Percentiles rank a stretch among this genome's conserved stretches.
phyloP scores from a whole-genome alignment of 2,329 filamentous ascomycete species.

The Colletotrichum graminicola region DNA sequence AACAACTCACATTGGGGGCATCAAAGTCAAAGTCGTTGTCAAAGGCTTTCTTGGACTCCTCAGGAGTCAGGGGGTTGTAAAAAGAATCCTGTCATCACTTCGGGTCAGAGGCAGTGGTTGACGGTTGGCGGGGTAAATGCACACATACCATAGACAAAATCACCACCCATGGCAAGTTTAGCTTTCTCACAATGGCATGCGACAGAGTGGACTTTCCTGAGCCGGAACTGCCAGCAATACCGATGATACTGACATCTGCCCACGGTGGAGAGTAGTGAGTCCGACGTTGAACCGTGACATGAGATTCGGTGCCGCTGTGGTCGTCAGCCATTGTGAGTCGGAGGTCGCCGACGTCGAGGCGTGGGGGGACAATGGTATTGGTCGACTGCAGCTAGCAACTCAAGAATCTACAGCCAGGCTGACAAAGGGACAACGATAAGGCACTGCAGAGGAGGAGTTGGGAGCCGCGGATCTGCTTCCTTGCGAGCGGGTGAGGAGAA shows the following conservation, averaged over 20 bases:
- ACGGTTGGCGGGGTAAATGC: constrained; percentile 36
- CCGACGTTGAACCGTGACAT: constrained; percentile 65
- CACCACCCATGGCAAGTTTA: constrained; percentile 97
- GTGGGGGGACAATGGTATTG: constrained; percentile 12
- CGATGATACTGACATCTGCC: constrained; percentile 96
- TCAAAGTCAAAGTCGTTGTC: constrained; percentile 96
- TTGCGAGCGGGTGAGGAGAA: constrained; percentile 21
- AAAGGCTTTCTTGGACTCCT: constrained; percentile 85
- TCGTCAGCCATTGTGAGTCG: constrained; percentile 36
- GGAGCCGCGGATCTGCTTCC: constrained; percentile 8
- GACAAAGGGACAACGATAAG: not conserved
- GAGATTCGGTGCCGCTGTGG: constrained; percentile 47
- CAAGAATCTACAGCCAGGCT: constrained; percentile 23
- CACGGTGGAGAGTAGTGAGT: constrained; percentile 93
- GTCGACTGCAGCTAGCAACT: constrained; percentile 29
- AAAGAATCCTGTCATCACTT: constrained; percentile 81
- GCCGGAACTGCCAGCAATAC: constrained; percentile 93
- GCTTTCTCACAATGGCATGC: constrained; percentile 86
- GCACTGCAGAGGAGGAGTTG: constrained; percentile 19
- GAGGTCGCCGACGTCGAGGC: constrained; percentile 30
- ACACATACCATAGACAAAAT: constrained; percentile 90
- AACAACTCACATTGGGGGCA: constrained; percentile 72
- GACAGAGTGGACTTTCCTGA: constrained; percentile 95
- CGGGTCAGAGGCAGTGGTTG: constrained; percentile 9
- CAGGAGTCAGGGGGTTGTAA: constrained; percentile 88